Conservation (phyloP, 495 filamentous ascomycete genomes). For the Hyaloscypha finlandica region DNA sequence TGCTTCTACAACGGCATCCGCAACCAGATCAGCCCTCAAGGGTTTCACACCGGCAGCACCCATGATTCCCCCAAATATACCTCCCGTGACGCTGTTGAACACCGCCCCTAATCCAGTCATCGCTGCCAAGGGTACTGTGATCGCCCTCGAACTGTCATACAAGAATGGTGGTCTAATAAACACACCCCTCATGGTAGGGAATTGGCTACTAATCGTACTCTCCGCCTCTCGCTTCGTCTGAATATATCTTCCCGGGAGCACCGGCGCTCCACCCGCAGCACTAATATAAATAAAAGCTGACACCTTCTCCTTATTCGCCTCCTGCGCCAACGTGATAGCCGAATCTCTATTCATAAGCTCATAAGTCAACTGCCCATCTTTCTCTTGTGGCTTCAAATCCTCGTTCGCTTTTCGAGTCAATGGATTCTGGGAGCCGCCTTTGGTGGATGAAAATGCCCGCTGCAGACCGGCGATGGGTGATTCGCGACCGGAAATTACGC, state of each 20-base stretch:
- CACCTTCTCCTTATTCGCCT: conserved; percentile 65
- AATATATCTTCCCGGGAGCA: conserved; percentile 85
- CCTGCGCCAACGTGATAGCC: conserved; percentile 81
- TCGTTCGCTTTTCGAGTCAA: conserved; percentile 56
- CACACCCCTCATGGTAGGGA: conserved; percentile 73
- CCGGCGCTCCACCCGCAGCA: conserved; percentile 79
- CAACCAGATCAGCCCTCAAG: conserved; percentile 80
- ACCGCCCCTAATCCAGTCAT: conserved; percentile 65
- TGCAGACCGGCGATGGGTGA: conserved; percentile 72
- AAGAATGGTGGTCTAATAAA: conserved; percentile 87
- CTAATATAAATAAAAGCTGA: conserved; percentile 82
- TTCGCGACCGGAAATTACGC: conserved; percentile 78
- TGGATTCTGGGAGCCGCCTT: conserved; percentile 67
- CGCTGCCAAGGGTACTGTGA: conserved; percentile 84
- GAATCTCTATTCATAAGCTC: conserved; percentile 96
- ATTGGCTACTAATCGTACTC: conserved; percentile 66
- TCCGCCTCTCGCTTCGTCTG: conserved; percentile 92
- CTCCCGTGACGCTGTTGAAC: conserved; percentile 74
- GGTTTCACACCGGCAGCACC: conserved; percentile 85
- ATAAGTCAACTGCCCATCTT: conserved; percentile 81
- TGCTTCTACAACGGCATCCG: conserved; percentile 80
- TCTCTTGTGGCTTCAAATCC: conserved; percentile 62
- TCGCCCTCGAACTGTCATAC: conserved; percentile 77
- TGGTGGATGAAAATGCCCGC: conserved; percentile 71
- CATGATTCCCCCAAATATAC: conserved; percentile 68